Evolutionary conservation across 1,284 basidiomycete species (phyloP).

Genomic region (Chalciporus sp.): DNA sequence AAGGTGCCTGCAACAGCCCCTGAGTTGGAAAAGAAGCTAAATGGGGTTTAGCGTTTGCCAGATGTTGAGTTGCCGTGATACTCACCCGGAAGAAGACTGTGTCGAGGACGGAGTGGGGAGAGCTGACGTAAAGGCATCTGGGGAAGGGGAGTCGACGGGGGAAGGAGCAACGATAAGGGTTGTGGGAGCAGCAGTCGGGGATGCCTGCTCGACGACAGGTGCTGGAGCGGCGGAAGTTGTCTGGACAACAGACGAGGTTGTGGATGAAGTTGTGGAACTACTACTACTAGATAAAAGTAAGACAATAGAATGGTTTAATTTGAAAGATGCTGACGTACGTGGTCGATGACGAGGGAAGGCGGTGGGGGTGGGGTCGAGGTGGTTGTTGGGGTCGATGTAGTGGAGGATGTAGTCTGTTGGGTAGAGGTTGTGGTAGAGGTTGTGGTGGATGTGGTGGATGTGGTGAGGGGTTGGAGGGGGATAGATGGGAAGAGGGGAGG

Average conservation of each 20-base stretch:
- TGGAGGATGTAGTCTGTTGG: background rate
- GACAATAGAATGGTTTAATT: too few relatives aligned
- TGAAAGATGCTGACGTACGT: conserved; percentile 8
- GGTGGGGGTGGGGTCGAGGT: background rate
- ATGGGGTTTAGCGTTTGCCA: background rate
- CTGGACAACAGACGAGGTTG: background rate
- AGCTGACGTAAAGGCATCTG: background rate
- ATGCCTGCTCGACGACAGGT: background rate
- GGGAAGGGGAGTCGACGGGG: background rate
- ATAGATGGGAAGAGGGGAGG: background rate
- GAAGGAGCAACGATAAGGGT: background rate
- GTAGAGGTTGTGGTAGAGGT: background rate
- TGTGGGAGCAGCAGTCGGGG: conserved; percentile 9
- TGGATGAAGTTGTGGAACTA: conserved; percentile 6
- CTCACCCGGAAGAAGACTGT: conserved; percentile 25
- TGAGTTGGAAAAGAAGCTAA: conserved; percentile 51
- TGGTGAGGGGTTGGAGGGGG: background rate
- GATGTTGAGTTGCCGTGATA: background rate
- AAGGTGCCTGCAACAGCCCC: conserved; percentile 52
- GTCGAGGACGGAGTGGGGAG: conserved; percentile 18
- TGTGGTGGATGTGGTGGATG: too few relatives aligned
- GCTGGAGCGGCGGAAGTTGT: conserved; percentile 1
- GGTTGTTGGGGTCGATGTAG: background rate
- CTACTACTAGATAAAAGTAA: background rate
- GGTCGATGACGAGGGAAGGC: background rate